These are phyloP conservation scores for Heritiera fomes DNA, from an alignment of 345 rosid genomes.

Conservation along the genomic window DNA sequence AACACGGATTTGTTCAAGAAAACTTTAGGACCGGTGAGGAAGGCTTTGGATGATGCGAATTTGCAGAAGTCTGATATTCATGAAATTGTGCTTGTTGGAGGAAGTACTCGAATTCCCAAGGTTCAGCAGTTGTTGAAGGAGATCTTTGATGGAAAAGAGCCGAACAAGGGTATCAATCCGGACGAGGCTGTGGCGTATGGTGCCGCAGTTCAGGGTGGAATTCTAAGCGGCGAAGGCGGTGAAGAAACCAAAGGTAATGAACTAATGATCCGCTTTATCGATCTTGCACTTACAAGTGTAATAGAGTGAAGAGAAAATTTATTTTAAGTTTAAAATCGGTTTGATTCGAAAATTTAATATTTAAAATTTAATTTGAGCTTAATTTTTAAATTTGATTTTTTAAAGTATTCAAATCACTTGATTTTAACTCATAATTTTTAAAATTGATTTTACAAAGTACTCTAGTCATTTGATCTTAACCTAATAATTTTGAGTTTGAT, in stretches of 20 bases:
- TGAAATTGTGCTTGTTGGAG: slow-evolving; percentile 34
- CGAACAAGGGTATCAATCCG: slow-evolving; percentile 26
- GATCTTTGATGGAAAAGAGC: slow-evolving; percentile 24
- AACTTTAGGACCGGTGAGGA: slow-evolving; percentile 17
- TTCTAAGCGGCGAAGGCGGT: slow-evolving; percentile 21
- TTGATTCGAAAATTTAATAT: too few relatives aligned
- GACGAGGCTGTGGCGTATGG: slow-evolving; percentile 37
- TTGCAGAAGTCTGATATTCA: slow-evolving; percentile 19
- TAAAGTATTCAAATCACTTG: too few relatives aligned
- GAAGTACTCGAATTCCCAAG: slow-evolving; percentile 30
- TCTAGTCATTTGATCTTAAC: too few relatives aligned
- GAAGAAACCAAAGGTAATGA: not conserved
- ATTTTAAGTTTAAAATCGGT: too few relatives aligned
- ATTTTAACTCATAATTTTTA: too few relatives aligned
- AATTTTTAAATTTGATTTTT: too few relatives aligned
- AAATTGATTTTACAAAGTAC: too few relatives aligned
- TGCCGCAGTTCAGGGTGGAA: slow-evolving; percentile 29
- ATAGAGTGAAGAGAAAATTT: too few relatives aligned
- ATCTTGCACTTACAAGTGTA: not conserved
- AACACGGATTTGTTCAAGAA: slow-evolving; percentile 24
- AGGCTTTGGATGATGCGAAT: slow-evolving; percentile 21
- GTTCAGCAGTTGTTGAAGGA: slow-evolving; percentile 23
- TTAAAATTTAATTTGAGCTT: too few relatives aligned
- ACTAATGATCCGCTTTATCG: not conserved
- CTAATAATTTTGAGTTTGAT: too few relatives aligned